A percentile compares a stretch with the other conserved stretches of the same genome.
These are phyloP conservation scores for Chaetomiaceae sp. DNA, from an alignment of 2,329 filamentous ascomycete genomes.

Conservation along the genomic window DNA sequence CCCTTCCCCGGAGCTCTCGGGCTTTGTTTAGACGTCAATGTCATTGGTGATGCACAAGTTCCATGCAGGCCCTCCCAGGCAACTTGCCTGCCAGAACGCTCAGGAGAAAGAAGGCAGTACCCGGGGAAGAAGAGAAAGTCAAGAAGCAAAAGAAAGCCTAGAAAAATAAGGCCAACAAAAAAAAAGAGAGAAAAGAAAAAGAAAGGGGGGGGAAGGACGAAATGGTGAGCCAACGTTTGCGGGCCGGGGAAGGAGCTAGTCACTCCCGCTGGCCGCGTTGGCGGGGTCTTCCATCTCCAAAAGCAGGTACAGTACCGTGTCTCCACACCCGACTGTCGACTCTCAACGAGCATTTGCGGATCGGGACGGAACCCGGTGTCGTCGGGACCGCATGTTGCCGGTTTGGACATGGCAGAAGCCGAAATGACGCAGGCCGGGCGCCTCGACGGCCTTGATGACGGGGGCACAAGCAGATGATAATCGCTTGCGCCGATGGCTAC, in stretches of 20 bases:
- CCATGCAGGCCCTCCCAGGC: constrained; percentile 16
- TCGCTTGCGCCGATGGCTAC: background rate
- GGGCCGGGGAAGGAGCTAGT: background rate
- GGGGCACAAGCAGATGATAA: background rate
- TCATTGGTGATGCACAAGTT: constrained; percentile 23
- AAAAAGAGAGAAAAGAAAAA: background rate
- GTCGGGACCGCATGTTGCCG: constrained; percentile 6
- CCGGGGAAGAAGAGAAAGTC: background rate
- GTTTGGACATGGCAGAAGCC: background rate
- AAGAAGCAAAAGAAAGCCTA: background rate
- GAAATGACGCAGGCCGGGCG: no score
- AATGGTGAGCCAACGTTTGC: background rate
- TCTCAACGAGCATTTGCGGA: background rate
- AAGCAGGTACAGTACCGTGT: background rate
- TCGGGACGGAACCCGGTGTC: constrained; percentile 5
- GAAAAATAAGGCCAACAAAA: background rate
- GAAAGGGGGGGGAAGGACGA: background rate
- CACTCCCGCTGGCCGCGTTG: background rate
- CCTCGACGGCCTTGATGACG: background rate
- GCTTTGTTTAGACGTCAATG: background rate
- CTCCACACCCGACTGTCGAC: no score
- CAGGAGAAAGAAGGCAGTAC: background rate
- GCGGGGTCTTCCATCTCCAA: constrained; percentile 7
- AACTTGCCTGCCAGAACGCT: background rate
- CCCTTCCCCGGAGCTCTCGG: background rate